Percentiles rank a stretch among this genome's conserved stretches.
These are phyloP conservation scores for Euphrasia arctica DNA, from an alignment of 305 asterid species.

Conservation along the genomic window DNA sequence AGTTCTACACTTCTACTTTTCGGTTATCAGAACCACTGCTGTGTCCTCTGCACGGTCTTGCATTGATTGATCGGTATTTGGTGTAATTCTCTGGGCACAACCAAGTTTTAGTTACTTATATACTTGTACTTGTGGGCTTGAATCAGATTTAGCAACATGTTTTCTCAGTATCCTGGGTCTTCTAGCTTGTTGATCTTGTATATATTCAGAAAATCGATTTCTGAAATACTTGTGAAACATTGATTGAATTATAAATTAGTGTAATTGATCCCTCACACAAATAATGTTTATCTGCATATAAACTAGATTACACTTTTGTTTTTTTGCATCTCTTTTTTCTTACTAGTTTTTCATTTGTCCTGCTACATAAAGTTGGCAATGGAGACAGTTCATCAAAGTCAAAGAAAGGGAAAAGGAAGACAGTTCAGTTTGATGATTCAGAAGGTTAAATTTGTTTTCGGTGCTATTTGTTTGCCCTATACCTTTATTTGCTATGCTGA, in stretches of 20 bases:
- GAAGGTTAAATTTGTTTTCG: conserved; percentile 46
- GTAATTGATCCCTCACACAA: conserved; percentile 7
- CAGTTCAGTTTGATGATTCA: conserved; percentile 60
- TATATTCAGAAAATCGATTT: neutral
- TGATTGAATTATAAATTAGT: neutral
- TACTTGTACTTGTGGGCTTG: conserved; percentile 7
- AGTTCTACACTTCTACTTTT: neutral
- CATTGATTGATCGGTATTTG: conserved; percentile 8
- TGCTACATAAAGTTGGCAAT: conserved; percentile 41
- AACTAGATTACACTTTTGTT: conserved; percentile 4
- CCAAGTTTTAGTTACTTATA: conserved; percentile 1
- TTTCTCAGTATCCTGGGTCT: conserved; percentile 20
- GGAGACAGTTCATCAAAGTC: conserved; percentile 48
- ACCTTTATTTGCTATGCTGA: conserved; percentile 16
- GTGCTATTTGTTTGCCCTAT: conserved; percentile 11
- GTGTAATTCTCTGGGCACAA: neutral
- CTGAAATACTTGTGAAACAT: conserved; percentile 1
- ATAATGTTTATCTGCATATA: conserved; percentile 6
- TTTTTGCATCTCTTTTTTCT: neutral
- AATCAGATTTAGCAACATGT: neutral
- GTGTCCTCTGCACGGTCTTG: neutral
- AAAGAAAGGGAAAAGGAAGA: conserved; percentile 67
- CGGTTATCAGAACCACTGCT: conserved; percentile 5
- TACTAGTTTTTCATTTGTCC: neutral
- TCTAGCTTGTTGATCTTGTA: conserved; percentile 22